Percentiles rank a stretch among this genome's conserved stretches.
phyloP scores from a whole-genome alignment of 371 early-diverging fungal species.

The Mucor sp. region DNA sequence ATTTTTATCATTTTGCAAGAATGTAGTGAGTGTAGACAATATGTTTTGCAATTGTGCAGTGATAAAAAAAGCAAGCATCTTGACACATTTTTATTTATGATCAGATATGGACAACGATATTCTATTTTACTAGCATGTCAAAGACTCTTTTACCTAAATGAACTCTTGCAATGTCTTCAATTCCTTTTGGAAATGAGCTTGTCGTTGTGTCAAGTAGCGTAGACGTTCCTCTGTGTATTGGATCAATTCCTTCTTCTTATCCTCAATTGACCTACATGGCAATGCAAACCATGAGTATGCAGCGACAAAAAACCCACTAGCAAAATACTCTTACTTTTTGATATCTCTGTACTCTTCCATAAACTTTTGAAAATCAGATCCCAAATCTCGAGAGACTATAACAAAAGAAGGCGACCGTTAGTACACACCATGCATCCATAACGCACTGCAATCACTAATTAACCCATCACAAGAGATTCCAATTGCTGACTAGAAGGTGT shows the following conservation, averaged over 20 bases:
- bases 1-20: background rate
- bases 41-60: background rate
- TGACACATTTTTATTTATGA: too few species aligned
- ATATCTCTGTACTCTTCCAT: conserved; percentile 13
- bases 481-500: background rate
- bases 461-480: conserved; percentile 1
- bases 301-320: background rate
- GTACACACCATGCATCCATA: background rate
- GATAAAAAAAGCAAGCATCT: too few species aligned
- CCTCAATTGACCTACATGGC: conserved; percentile 6
- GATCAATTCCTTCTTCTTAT: conserved; percentile 3
- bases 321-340: background rate
- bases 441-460: background rate
- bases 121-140: background rate
- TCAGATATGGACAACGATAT: background rate
- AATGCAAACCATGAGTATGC: background rate
- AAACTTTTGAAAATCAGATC: conserved; percentile 6
- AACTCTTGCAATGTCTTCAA: conserved; percentile 1
- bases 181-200: conserved; percentile 4
- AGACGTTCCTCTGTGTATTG: conserved; percentile 6
- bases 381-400: conserved; percentile 1
- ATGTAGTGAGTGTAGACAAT: background rate
- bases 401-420: background rate
- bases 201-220: conserved; percentile 3
- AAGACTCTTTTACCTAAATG: background rate